Evolutionary conservation across 2,329 filamentous ascomycete genomes (phyloP), one percentile per base, ranked within the genome.

Genomic region (Sclerotinia glacialis): DNA sequence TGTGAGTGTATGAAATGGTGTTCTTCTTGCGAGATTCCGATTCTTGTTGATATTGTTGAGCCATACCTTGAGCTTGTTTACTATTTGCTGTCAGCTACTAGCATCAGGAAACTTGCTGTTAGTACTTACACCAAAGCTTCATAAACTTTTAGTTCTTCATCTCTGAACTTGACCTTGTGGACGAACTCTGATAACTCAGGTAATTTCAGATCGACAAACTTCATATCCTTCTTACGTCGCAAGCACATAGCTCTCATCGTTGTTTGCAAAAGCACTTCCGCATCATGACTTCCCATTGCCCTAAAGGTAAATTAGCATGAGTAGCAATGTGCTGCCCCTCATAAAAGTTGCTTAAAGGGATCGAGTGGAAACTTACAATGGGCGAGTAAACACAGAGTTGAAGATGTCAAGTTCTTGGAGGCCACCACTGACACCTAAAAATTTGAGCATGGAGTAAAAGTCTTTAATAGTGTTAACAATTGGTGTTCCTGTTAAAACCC

Each of bases 401-500:
- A 96, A 96, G 11, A 95, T 82, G 26, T 89, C 84, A 23, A 88
- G 77, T 50, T 89, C 84, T 70, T 93, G 87, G 26, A 96, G 81
- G 2, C 92, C 92, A 55, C 92, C 92, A 0, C 86, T 87, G 34
- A 96, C 85, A 53, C 85, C 83, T 16, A 96, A 80, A 76, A 95
- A 96, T 66, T 88, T 89, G 67, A 96, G 80, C 55, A 94, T 82
- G 0, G 90, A 93, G 74, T 91, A 92, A 11, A 96, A 81, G 72
- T 97, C 93, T 71, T 88, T 90, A 69, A 95, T 83, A 4, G 84
- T 89, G 77, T 96, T 96, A 76, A 95, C 84, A 68, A 95, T 94
- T 0, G 92, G 91, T 0, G 92, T 94, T 59, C 91, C 91, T 0
- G 89, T 92, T 28, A 94, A 78, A 0, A 89, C 86, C 93, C 93